These are phyloP conservation scores for Plasmopara muralis DNA, from an alignment of 352 stramenopile species.

Conservation along the genomic window DNA sequence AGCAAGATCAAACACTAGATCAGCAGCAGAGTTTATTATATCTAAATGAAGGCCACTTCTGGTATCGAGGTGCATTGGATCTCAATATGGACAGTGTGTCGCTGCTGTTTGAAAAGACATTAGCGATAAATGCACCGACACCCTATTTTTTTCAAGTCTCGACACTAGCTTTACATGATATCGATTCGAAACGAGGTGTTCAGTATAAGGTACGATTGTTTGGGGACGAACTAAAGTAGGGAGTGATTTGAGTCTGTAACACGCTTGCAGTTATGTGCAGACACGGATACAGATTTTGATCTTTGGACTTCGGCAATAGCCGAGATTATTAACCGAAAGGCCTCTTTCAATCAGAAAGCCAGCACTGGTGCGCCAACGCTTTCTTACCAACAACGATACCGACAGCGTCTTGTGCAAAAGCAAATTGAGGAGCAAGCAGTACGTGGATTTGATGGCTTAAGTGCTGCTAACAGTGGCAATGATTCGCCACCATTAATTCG, in stretches of 20 bases:
- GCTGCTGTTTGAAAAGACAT: conserved; percentile 74
- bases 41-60: conserved; percentile 69
- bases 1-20: conserved; percentile 15
- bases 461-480: conserved; percentile 6
- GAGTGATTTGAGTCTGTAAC: conserved; percentile 10
- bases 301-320: conserved; percentile 74
- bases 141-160: conserved; percentile 84
- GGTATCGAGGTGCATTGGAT: conserved; percentile 73
- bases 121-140: conserved; percentile 68
- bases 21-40: conserved; percentile 57
- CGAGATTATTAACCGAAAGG: conserved; percentile 70
- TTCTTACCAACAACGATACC: conserved; percentile 74
- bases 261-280: conserved; percentile 51
- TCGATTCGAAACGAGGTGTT: conserved; percentile 73
- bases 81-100: conserved; percentile 70
- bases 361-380: conserved; percentile 27
- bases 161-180: conserved; percentile 62
- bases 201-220: conserved; percentile 64
- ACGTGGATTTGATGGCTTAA: conserved; percentile 7
- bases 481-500: conserved; percentile 9
- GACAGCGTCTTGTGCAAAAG: conserved; percentile 56
- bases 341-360: conserved; percentile 24
- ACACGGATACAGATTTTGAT: conserved; percentile 72
- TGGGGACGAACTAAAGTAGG: not conserved
- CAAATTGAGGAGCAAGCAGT: conserved; percentile 28